Percentiles rank a stretch among this genome's conserved stretches.
These are phyloP conservation scores for Globisporangium splendens DNA, from an alignment of 352 stramenopile species.

Conservation along the genomic window DNA sequence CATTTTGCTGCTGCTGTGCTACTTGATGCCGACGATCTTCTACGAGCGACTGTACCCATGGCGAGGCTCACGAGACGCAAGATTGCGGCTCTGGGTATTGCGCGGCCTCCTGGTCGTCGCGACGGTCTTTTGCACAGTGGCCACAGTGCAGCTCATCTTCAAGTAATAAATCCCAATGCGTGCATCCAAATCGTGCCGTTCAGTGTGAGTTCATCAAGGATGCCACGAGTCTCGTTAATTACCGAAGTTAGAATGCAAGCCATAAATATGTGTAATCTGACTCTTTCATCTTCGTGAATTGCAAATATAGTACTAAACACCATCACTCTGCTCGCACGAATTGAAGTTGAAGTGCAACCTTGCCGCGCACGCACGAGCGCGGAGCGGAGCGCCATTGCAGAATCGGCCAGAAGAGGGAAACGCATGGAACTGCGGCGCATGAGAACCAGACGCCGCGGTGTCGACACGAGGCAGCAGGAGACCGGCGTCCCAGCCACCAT, in stretches of 20 bases:
- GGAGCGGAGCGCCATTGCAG: constrained; percentile 7
- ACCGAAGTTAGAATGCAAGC: neutral
- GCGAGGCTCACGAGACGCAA: constrained; percentile 21
- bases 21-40: constrained; percentile 63
- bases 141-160: constrained; percentile 41
- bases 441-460: neutral
- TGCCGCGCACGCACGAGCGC: neutral
- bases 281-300: too few relatives aligned
- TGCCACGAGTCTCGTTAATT: neutral
- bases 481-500: neutral
- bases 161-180: constrained; percentile 1
- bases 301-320: neutral
- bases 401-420: constrained; percentile 1
- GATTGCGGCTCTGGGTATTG: constrained; percentile 27
- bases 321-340: constrained; percentile 9
- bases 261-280: too few relatives aligned
- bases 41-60: constrained; percentile 48
- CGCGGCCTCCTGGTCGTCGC: constrained; percentile 30
- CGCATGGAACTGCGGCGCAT: constrained; percentile 6
- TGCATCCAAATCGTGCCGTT: neutral
- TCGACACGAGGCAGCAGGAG: neutral
- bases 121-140: constrained; percentile 51
- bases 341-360: constrained; percentile 9
- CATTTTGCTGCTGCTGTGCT: constrained; percentile 70
- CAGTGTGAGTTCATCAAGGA: too few relatives aligned